A percentile compares a stretch with the other conserved stretches of the same genome.
Conservation (phyloP, 2,329 filamentous ascomycete genomes). For the Diplocarpon rosae region DNA sequence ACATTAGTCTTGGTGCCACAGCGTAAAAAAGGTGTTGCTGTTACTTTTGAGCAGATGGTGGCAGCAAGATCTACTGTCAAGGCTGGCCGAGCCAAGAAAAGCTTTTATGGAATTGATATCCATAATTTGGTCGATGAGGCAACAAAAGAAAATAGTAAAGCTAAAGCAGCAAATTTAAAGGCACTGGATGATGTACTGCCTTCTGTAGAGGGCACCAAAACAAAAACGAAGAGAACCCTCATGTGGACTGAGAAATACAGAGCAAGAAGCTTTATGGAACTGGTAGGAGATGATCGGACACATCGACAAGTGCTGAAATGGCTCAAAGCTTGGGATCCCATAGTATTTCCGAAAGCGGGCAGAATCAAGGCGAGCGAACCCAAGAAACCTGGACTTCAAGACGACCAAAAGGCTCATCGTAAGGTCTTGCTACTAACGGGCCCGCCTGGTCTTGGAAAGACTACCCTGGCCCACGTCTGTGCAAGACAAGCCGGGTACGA, state of each 20-base stretch:
- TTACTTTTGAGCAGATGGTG: conserved; percentile 56
- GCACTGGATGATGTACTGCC: conserved; percentile 24
- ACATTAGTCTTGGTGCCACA: conserved; percentile 43
- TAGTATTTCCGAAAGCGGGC: conserved; percentile 68
- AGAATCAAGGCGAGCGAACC: conserved; percentile 42
- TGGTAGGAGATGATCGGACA: conserved; percentile 89
- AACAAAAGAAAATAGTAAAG: conserved; percentile 2
- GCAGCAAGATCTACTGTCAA: conserved; percentile 56
- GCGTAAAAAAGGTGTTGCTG: conserved; percentile 35
- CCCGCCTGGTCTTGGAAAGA: conserved; percentile 89
- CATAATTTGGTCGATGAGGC: conserved; percentile 63
- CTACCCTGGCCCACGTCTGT: conserved; percentile 90
- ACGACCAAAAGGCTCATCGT: conserved; percentile 66
- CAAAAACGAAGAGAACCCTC: conserved; percentile 34
- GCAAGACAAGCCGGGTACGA: conserved; percentile 93
- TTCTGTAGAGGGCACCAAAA: conserved; percentile 30
- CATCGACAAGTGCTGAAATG: conserved; percentile 84
- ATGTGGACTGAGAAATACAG: conserved; percentile 98
- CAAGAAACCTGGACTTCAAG: conserved; percentile 33
- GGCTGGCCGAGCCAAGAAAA: conserved; percentile 57
- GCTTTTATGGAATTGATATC: conserved; percentile 89
- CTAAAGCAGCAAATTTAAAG: not conserved
- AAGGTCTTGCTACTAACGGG: conserved; percentile 88
- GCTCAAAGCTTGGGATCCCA: conserved; percentile 86
- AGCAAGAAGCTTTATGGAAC: conserved; percentile 79